Conservation (phyloP, 768 basidiomycete species). For the Austroboletus eburneus region DNA sequence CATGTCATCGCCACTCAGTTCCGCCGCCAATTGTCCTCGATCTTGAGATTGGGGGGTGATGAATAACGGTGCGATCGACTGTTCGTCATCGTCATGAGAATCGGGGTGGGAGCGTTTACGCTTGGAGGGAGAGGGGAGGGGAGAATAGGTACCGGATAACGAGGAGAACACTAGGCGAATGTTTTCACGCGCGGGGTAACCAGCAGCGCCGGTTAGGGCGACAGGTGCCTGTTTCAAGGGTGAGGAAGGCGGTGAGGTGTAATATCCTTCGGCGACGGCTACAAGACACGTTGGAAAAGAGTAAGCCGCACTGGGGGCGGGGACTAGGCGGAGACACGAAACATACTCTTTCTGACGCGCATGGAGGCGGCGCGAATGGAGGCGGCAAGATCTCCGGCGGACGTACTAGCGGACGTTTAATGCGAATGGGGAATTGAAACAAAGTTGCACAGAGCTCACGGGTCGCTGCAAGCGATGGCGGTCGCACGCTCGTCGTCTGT, state of each 20-base stretch:
- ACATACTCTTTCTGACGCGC: slow-evolving; percentile 59
- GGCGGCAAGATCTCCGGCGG: slow-evolving; percentile 47
- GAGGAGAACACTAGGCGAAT: slow-evolving; percentile 46
- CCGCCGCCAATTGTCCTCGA: slow-evolving; percentile 20
- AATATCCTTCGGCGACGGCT: slow-evolving; percentile 67
- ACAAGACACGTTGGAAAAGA: slow-evolving; percentile 21
- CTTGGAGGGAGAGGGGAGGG: slow-evolving; percentile 33
- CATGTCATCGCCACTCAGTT: slow-evolving; percentile 27
- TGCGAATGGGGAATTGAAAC: slow-evolving; percentile 5
- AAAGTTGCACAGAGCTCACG: slow-evolving; percentile 20
- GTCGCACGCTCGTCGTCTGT: slow-evolving; percentile 30
- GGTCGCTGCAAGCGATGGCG: slow-evolving; percentile 19
- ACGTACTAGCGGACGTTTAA: slow-evolving; percentile 29
- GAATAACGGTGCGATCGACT: slow-evolving; percentile 14
- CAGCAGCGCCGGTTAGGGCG: slow-evolving; percentile 13
- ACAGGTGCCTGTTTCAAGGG: slow-evolving; percentile 28
- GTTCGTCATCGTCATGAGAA: slow-evolving; percentile 18
- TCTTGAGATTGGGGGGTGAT: slow-evolving; percentile 21
- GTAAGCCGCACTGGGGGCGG: slow-evolving; percentile 27
- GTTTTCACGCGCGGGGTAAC: slow-evolving; percentile 54
- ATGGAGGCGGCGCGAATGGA: slow-evolving; percentile 53
- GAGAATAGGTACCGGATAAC: slow-evolving; percentile 30
- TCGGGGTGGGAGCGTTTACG: slow-evolving; percentile 29
- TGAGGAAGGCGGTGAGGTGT: slow-evolving; percentile 35
- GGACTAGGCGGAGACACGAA: slow-evolving; percentile 13